Percentiles rank a stretch among this genome's conserved stretches.
phyloP scores from a whole-genome alignment of 306 rosid species.

The Quercus cerris region DNA sequence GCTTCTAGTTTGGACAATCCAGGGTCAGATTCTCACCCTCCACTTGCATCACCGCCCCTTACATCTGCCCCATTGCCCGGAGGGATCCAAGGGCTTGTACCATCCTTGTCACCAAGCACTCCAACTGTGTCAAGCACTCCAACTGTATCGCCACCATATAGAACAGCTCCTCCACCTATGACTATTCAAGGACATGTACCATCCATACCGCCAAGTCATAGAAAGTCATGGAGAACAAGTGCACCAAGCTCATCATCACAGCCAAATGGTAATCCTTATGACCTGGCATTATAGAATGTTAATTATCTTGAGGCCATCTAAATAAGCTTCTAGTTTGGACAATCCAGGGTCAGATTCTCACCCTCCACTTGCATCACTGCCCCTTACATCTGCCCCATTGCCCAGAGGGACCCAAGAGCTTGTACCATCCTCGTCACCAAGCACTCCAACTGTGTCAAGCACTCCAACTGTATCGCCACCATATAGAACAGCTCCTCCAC shows the following conservation, averaged over 20 bases:
- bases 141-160: conserved; percentile 29
- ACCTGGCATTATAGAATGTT: conserved; percentile 6
- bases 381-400: conserved; percentile 39
- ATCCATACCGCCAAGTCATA: conserved; percentile 10
- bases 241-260: conserved; percentile 44
- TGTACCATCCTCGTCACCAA: conserved; percentile 49
- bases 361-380: conserved; percentile 40
- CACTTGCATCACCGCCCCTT: conserved; percentile 40
- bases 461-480: conserved; percentile 31
- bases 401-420: conserved; percentile 28
- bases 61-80: conserved; percentile 40
- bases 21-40: conserved; percentile 51
- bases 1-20: conserved; percentile 27
- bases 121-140: conserved; percentile 16
- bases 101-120: conserved; percentile 37
- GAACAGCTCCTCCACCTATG: conserved; percentile 39
- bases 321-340: conserved; percentile 23
- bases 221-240: conserved; percentile 35
- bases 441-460: conserved; percentile 3
- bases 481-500: conserved; percentile 32
- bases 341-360: conserved; percentile 49
- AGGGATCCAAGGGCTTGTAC: conserved; percentile 26
- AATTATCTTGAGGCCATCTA: conserved; percentile 11
- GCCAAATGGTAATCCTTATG: conserved; percentile 48
- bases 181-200: conserved; percentile 36